Conservation (phyloP, 805 yeast species). For the Ogataea chonburiensis region DNA sequence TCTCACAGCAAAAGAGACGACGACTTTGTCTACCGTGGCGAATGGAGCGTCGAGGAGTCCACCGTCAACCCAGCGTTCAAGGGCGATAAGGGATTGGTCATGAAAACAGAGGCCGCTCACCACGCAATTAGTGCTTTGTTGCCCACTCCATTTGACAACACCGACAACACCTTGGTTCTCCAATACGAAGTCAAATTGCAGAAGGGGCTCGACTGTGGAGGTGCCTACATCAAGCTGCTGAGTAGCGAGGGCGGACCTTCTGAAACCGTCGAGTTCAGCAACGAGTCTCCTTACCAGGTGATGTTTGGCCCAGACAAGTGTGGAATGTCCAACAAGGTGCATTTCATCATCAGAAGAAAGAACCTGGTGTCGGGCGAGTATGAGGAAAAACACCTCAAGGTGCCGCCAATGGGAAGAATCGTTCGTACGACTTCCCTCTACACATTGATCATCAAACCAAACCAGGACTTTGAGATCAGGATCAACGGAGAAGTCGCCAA, state of each 20-base stretch:
- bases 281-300: constrained; percentile 72
- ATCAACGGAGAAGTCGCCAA: constrained; percentile 72
- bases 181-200: constrained; percentile 91
- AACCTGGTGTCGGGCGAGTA: constrained; percentile 52
- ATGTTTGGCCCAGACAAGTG: constrained; percentile 97
- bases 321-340: constrained; percentile 77
- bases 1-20: constrained; percentile 55
- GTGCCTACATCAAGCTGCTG: constrained; percentile 81
- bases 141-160: constrained; percentile 56
- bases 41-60: constrained; percentile 73
- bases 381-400: constrained; percentile 66
- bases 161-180: constrained; percentile 65
- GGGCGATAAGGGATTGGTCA: constrained; percentile 74
- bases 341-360: constrained; percentile 64
- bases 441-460: constrained; percentile 68
- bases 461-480: constrained; percentile 74
- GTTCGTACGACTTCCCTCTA: constrained; percentile 64
- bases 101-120: constrained; percentile 72
- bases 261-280: constrained; percentile 45
- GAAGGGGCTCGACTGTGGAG: constrained; percentile 79
- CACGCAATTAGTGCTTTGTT: constrained; percentile 76
- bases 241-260: constrained; percentile 41
- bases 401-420: constrained; percentile 65
- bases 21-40: constrained; percentile 62
- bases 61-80: constrained; percentile 54